Percentiles rank a stretch among this genome's conserved stretches.
These are phyloP conservation scores for Pestalotiopsis sp. DNA, from an alignment of 2,329 filamentous ascomycete species.

Conservation along the genomic window DNA sequence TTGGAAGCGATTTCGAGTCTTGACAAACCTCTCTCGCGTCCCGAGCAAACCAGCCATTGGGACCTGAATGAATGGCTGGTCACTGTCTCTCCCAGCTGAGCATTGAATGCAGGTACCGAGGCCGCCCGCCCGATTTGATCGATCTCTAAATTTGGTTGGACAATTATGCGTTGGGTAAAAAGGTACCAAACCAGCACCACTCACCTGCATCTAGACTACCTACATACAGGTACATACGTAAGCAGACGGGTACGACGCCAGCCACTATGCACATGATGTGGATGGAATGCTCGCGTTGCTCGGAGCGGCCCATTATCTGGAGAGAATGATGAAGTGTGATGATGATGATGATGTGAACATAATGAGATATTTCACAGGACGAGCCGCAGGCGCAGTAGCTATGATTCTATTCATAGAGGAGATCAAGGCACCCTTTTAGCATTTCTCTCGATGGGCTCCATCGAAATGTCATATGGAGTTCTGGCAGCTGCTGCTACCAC, in stretches of 20 bases:
- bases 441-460: no score
- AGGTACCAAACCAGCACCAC: background rate
- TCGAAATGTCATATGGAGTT: background rate
- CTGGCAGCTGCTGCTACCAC: background rate
- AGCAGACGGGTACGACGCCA: background rate
- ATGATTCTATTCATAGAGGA: no score
- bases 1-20: background rate
- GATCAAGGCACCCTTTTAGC: no score
- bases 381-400: no score
- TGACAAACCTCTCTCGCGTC: no score
- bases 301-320: background rate
- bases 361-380: no score
- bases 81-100: background rate
- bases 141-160: background rate
- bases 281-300: background rate
- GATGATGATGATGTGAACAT: background rate
- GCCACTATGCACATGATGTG: background rate
- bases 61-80: background rate
- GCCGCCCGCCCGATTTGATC: background rate
- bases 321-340: background rate
- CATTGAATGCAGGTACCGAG: background rate
- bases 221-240: background rate
- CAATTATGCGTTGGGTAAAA: background rate
- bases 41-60: background rate
- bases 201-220: background rate